Percentiles rank a stretch among this genome's conserved stretches.
Conservation (phyloP, 306 rosid species). For the Begonia peltatifolia region DNA sequence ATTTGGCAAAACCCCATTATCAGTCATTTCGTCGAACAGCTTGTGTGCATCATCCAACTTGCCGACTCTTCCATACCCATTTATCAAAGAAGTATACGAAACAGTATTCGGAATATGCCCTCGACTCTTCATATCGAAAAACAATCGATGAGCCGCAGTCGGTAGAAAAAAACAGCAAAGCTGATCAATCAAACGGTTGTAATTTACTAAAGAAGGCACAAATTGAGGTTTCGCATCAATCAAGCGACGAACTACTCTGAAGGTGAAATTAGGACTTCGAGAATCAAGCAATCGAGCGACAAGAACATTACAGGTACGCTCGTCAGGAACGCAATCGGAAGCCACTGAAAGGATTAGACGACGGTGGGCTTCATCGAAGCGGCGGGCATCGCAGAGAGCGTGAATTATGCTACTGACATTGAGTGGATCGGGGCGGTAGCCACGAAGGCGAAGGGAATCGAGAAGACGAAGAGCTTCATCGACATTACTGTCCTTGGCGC, state of each 20-base stretch:
- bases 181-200: conserved; percentile 72
- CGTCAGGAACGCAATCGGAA: conserved; percentile 45
- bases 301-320: conserved; percentile 71
- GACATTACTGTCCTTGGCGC: conserved; percentile 22
- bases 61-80: conserved; percentile 44
- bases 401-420: conserved; percentile 41
- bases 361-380: conserved; percentile 58
- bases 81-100: conserved; percentile 63
- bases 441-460: conserved; percentile 31
- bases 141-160: conserved; percentile 40
- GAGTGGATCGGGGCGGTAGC: conserved; percentile 28
- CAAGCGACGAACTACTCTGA: conserved; percentile 24
- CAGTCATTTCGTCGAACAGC: conserved; percentile 76
- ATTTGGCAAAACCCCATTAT: conserved; percentile 33
- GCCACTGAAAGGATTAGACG: conserved; percentile 35
- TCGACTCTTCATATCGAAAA: conserved; percentile 48
- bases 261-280: conserved; percentile 31
- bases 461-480: conserved; percentile 37
- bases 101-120: conserved; percentile 63
- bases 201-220: conserved; percentile 55
- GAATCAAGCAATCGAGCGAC: conserved; percentile 51
- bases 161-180: conserved; percentile 41
- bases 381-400: conserved; percentile 53
- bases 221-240: conserved; percentile 35
- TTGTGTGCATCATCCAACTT: conserved; percentile 29